Conservation (phyloP, 441 rosid genomes). For the Aleurites moluccanus region DNA sequence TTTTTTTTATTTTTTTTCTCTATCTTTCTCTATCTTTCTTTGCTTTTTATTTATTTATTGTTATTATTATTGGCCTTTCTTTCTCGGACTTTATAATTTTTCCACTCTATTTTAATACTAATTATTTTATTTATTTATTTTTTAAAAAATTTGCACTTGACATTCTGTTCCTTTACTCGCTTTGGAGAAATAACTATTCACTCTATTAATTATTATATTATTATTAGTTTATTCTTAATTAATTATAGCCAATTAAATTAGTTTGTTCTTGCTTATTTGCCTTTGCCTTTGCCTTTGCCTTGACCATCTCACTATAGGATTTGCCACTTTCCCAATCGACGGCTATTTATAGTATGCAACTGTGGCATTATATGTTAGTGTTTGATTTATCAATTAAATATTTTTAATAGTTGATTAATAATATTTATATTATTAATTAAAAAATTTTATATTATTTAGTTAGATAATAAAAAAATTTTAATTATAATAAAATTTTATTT, state of each 20-base stretch:
- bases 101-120: constrained; percentile 7
- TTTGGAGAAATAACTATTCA: not conserved
- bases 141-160: constrained; percentile 14
- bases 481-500: too few relatives aligned
- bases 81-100: constrained; percentile 32
- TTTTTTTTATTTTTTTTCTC: not conserved
- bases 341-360: constrained; percentile 14
- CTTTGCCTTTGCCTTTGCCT: not conserved
- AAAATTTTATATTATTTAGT: too few relatives aligned
- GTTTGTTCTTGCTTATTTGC: not conserved
- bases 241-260: not conserved
- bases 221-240: not conserved
- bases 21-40: too few relatives aligned
- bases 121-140: not conserved
- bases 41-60: not conserved
- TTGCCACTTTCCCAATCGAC: constrained; percentile 22
- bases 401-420: too few relatives aligned
- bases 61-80: constrained; percentile 1
- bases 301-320: constrained; percentile 8
- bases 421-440: too few relatives aligned
- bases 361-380: not conserved
- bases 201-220: not conserved
- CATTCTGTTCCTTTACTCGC: constrained; percentile 4
- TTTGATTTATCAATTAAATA: not conserved
- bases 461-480: too few relatives aligned